phyloP scores from a whole-genome alignment of 805 yeast species.

The Komagataella kurtzmanii region DNA sequence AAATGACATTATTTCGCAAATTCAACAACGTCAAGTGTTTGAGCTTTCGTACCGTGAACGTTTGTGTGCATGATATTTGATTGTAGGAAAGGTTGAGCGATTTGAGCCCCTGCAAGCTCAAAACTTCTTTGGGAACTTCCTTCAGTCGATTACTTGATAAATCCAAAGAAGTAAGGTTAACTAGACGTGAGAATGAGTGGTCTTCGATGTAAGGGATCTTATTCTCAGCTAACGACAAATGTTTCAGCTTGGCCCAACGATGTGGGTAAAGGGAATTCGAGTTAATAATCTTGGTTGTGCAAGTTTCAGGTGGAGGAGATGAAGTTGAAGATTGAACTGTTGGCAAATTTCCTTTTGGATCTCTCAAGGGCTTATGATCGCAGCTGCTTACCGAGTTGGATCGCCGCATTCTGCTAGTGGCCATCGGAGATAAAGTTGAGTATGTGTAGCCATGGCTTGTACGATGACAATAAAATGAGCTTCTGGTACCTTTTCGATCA shows the following conservation, averaged over 20 bases:
- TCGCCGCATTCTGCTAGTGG: conserved; percentile 4
- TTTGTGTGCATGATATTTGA: conserved; percentile 18
- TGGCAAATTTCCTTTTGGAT: not conserved
- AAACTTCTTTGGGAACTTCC: conserved; percentile 35
- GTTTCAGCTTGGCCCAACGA: conserved; percentile 24
- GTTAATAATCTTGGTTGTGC: not conserved
- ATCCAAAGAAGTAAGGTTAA: conserved; percentile 29
- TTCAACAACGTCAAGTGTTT: conserved; percentile 31
- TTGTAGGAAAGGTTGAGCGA: conserved; percentile 41
- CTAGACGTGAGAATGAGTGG: conserved; percentile 16
- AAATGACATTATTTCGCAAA: conserved; percentile 33
- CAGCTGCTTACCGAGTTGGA: conserved; percentile 3
- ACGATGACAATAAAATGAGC: not conserved
- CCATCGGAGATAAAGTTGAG: not conserved
- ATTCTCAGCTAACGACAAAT: conserved; percentile 26
- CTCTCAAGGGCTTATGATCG: conserved; percentile 1
- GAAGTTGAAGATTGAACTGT: not conserved
- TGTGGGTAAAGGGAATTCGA: not conserved
- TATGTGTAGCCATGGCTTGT: not conserved
- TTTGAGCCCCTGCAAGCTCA: conserved; percentile 31
- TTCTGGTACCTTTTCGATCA: not conserved
- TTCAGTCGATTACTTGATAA: conserved; percentile 39
- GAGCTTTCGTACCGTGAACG: conserved; percentile 23
- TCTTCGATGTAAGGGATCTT: conserved; percentile 18
- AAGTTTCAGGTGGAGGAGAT: not conserved